Evolutionary conservation across 2,329 filamentous ascomycete species (phyloP), one percentile per base, ranked within the genome.

Genomic region (Stagonosporopsis tanaceti): DNA sequence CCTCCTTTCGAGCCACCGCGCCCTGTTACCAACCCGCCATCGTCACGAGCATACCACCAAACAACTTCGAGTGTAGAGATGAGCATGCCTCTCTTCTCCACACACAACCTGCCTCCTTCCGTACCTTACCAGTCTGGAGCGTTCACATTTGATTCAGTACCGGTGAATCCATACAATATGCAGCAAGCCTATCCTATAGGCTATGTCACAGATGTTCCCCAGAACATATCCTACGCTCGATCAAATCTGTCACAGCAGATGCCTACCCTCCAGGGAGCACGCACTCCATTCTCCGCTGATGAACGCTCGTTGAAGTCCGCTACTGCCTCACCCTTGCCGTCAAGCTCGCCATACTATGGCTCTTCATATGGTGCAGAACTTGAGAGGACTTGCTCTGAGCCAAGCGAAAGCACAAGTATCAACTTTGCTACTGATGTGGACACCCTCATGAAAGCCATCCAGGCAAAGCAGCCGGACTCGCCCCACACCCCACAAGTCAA

Each of bases 381-480:
- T 82, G 73, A 78, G 78, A 62, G 80, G 9, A 77, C 81, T 28
- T 77, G 80, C 57, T 76, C 79, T 1, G 76, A 82, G 24, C 71
- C 76, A 24, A 72, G 70, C 4, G 77, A 76, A 53, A 62, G 71
- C 28, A 68, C 58, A 62, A 80, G 85, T n/a, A 78, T 86, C 37
- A 83, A 85, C 59, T 94, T 93, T 73, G 84, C 86, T n/a, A 97
- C 93, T 0, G 87, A 92, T 57, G 88, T 97, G 35, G 93, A 97
- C 73, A 88, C 87, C 39, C 79, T 98, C 39, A 96, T 97, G 92
- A 92, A 89, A 76, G 87, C 89, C 0, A 94, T 97, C 42, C 93
- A 97, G 74, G 80, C 85, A 41, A 90, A 89, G 69, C 77, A 82
- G 22, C 78, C 81, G 14, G 74, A 75, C 17, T 71, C 78, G 8